Conservation (phyloP, 2,329 filamentous ascomycete genomes). For the Colletotrichum orchidophilum region DNA sequence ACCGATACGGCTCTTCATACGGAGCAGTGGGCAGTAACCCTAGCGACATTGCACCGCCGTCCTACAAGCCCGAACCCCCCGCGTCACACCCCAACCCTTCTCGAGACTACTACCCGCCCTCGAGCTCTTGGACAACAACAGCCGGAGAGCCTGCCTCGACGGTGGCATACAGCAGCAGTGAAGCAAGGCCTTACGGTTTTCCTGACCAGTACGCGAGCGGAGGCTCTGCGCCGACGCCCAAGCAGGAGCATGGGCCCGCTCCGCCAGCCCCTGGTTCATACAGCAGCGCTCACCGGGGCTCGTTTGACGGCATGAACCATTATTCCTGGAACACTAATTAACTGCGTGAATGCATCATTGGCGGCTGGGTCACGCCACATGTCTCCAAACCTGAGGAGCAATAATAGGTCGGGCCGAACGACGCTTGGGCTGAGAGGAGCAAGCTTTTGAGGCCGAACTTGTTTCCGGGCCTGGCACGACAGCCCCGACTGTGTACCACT, state of each 20-base stretch:
- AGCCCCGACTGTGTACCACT: conserved; percentile 23
- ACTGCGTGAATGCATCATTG: conserved; percentile 3
- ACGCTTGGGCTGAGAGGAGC: not conserved
- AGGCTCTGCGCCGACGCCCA: conserved; percentile 42
- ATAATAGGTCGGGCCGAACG: conserved; percentile 21
- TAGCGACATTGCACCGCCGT: conserved; percentile 44
- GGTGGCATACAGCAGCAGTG: conserved; percentile 55
- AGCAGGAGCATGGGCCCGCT: conserved; percentile 44
- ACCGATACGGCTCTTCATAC: conserved; percentile 63
- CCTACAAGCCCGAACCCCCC: conserved; percentile 44
- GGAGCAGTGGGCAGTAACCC: conserved; percentile 45
- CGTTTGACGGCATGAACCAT: conserved; percentile 61
- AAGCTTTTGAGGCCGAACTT: conserved; percentile 10
- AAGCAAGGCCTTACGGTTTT: conserved; percentile 59
- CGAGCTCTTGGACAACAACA: conserved; percentile 61
- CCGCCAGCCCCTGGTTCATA: conserved; percentile 52
- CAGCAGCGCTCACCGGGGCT: conserved; percentile 49
- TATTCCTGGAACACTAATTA: conserved; percentile 67
- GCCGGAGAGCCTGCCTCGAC: conserved; percentile 56
- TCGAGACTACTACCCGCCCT: conserved; percentile 64
- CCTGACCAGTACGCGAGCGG: conserved; percentile 58
- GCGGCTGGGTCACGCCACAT: conserved; percentile 11
- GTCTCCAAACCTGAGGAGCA: not conserved
- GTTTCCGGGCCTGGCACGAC: not conserved
- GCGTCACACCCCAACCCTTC: conserved; percentile 40